phyloP scores from a whole-genome alignment of 73 alveolate genomes.

The Paramecium octaurelia region DNA sequence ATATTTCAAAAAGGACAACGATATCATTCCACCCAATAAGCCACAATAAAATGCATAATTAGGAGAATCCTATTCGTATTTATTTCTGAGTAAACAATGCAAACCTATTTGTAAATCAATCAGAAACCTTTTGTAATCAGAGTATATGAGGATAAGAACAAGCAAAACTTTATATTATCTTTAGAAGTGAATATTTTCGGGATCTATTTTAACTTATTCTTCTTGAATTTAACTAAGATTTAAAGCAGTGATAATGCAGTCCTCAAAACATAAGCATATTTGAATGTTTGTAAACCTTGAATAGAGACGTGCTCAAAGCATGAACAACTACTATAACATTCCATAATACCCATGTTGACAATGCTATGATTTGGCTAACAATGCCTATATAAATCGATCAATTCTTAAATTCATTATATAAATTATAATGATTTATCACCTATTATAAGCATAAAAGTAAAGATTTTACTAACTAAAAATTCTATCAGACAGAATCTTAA shows the following conservation, averaged over 20 bases:
- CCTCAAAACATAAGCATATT: not conserved
- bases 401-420: not conserved
- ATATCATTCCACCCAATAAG: not conserved
- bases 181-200: not conserved
- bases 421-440: not conserved
- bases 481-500: not conserved
- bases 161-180: not conserved
- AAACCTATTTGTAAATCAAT: not conserved
- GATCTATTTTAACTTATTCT: not conserved
- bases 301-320: not conserved
- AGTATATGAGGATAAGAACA: not conserved
- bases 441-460: not conserved
- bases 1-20: not conserved
- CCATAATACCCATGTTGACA: conserved; percentile 3
- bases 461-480: not conserved
- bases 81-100: not conserved
- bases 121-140: not conserved
- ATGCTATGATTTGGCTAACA: not conserved
- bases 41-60: conserved; percentile 23
- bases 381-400: not conserved
- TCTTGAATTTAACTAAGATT: not conserved
- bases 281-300: not conserved
- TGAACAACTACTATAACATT: not conserved
- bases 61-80: not conserved
- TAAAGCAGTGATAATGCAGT: not conserved